Evolutionary conservation across 2,329 filamentous ascomycete species (phyloP).

Genomic region (Aspergillus sp.): DNA sequence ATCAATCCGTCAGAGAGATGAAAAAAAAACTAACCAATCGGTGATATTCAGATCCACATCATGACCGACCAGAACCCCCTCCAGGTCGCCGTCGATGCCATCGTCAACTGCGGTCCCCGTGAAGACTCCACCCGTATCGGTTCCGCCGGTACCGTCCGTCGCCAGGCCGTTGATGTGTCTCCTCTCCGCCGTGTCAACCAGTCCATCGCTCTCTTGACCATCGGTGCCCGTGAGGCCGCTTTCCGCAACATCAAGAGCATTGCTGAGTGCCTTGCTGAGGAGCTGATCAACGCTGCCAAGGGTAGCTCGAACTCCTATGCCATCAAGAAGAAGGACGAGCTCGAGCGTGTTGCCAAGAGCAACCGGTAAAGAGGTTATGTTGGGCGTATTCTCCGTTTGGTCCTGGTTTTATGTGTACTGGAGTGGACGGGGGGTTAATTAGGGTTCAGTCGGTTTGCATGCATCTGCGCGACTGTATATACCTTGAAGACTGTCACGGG

Average conservation of each 20-base stretch:
- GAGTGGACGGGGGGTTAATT: constrained; percentile 42
- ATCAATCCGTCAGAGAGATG: background rate
- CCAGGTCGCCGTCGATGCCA: constrained; percentile 98
- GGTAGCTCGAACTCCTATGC: constrained; percentile 99
- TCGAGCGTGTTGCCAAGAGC: constrained; percentile 99
- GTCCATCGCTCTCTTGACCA: constrained; percentile 97
- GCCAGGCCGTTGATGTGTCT: constrained; percentile 99
- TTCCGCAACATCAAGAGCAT: constrained; percentile 99
- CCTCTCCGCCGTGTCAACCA: constrained; percentile 99
- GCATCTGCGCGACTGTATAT: constrained; percentile 43
- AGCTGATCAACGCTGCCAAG: constrained; percentile 99
- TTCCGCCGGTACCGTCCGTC: constrained; percentile 98
- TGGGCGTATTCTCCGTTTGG: constrained; percentile 40
- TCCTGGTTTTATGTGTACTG: constrained; percentile 40
- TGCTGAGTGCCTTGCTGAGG: constrained; percentile 98
- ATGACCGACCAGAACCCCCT: constrained; percentile 99
- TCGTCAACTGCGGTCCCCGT: constrained; percentile 99
- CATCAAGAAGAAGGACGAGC: constrained; percentile 99
- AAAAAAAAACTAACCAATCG: constrained; percentile 14
- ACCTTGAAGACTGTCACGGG: constrained; percentile 33
- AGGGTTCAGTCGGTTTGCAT: constrained; percentile 43
- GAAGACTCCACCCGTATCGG: constrained; percentile 99
- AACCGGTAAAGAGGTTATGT: constrained; percentile 80
- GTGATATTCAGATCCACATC: constrained; percentile 79
- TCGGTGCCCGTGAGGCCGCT: constrained; percentile 94